Conservation (phyloP, 106 monocot species). For the Chionographis japonica region DNA sequence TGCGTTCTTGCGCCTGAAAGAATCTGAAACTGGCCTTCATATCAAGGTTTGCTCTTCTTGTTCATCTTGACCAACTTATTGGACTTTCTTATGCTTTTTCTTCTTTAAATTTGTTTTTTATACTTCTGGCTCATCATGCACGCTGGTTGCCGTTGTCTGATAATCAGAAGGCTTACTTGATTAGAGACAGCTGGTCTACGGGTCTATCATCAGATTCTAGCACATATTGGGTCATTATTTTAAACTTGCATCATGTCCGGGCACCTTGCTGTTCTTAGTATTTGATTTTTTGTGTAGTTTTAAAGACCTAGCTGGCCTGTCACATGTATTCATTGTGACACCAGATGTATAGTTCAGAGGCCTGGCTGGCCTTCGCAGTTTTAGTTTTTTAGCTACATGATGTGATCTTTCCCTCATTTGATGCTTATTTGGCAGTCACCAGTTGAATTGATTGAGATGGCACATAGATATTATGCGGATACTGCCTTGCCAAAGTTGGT, state of each 20-base stretch:
- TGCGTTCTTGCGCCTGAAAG: conserved; percentile 66
- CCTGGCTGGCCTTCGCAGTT: no score
- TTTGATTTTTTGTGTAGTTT: no score
- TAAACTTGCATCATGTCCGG: no score
- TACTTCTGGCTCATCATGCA: neutral
- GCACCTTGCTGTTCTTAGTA: no score
- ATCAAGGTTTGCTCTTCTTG: conserved; percentile 48
- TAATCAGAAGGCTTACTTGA: no score
- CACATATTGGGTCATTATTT: no score
- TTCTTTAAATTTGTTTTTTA: neutral
- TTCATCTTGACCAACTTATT: neutral
- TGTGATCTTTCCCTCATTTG: neutral
- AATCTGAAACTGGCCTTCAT: conserved; percentile 88
- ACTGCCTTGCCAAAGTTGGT: conserved; percentile 90
- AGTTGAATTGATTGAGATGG: conserved; percentile 86
- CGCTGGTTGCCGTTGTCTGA: no score
- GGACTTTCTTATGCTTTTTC: neutral
- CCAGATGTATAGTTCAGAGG: no score
- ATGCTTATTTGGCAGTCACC: conserved; percentile 53
- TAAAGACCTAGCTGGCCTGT: no score
- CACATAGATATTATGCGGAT: conserved; percentile 78
- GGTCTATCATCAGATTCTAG: no score
- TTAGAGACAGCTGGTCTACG: no score
- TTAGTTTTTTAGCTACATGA: neutral
- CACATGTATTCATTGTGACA: no score